phyloP scores from a whole-genome alignment of 768 basidiomycete species.

The Trametes sanguinea region DNA sequence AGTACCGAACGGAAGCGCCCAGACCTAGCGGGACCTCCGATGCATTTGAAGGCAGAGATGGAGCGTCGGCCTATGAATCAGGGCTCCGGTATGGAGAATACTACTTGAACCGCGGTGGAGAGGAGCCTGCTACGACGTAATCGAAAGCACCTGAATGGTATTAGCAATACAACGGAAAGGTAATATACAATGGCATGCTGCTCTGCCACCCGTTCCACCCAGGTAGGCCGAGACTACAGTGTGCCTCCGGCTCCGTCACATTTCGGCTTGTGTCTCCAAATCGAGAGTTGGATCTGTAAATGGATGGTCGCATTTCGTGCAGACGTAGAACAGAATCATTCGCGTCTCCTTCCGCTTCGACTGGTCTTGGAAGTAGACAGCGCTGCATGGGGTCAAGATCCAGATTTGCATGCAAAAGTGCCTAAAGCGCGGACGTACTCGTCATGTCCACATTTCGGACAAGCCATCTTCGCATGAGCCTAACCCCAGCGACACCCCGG shows the following conservation, averaged over 20 bases:
- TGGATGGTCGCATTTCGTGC: slow-evolving; percentile 75
- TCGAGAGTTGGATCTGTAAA: slow-evolving; percentile 63
- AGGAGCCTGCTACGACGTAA: no score
- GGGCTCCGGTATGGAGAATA: no score
- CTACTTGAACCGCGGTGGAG: no score
- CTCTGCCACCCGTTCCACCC: neutral
- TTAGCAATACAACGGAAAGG: neutral
- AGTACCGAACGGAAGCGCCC: no score
- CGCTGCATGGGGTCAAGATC: slow-evolving; percentile 47
- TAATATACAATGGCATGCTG: slow-evolving; percentile 5
- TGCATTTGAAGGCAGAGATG: no score
- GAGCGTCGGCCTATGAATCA: no score
- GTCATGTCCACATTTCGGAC: slow-evolving; percentile 79
- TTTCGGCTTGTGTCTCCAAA: slow-evolving; percentile 23
- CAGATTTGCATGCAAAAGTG: neutral
- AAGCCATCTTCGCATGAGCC: slow-evolving; percentile 83
- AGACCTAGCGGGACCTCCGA: no score
- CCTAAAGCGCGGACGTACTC: slow-evolving; percentile 56
- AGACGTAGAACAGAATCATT: slow-evolving; percentile 93
- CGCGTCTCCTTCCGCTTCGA: slow-evolving; percentile 94
- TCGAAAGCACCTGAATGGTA: neutral
- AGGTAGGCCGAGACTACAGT: neutral
- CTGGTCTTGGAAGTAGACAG: slow-evolving; percentile 95
- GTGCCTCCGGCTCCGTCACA: neutral
- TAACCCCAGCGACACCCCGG: slow-evolving; percentile 31